phyloP scores from a whole-genome alignment of 805 yeast species.

The Tetrapisispora fleetii region DNA sequence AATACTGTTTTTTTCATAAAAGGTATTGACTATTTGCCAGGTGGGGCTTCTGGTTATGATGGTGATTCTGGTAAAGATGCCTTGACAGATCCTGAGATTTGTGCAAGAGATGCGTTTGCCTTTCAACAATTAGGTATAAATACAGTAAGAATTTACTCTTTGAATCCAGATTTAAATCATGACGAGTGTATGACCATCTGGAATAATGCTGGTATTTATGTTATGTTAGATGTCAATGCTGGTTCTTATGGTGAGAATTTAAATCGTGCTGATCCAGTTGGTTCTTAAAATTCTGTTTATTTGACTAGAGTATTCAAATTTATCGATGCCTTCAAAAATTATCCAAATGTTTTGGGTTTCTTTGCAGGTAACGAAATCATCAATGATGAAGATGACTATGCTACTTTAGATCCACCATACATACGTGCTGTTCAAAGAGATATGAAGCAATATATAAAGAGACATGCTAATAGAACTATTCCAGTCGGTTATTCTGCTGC shows the following conservation, averaged over 20 bases:
- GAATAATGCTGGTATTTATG: conserved; percentile 86
- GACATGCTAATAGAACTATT: conserved; percentile 60
- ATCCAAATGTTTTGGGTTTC: conserved; percentile 80
- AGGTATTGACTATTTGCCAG: conserved; percentile 90
- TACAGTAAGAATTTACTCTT: conserved; percentile 73
- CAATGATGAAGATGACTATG: conserved; percentile 58
- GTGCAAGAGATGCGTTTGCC: conserved; percentile 71
- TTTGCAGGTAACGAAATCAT: conserved; percentile 89
- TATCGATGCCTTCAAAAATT: conserved; percentile 73
- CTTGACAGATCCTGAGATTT: conserved; percentile 54
- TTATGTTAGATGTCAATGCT: conserved; percentile 74
- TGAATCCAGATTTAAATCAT: conserved; percentile 77
- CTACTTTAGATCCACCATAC: conserved; percentile 59
- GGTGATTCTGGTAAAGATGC: conserved; percentile 43
- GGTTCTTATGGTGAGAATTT: conserved; percentile 60
- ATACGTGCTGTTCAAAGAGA: conserved; percentile 90
- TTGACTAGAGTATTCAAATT: conserved; percentile 73
- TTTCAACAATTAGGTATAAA: conserved; percentile 77
- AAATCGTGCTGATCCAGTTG: conserved; percentile 58
- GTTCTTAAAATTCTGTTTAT: conserved; percentile 62
- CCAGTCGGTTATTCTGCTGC: conserved; percentile 98
- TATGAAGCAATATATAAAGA: conserved; percentile 68
- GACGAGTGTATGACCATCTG: conserved; percentile 87
- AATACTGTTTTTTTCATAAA: conserved; percentile 61
- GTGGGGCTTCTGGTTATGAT: conserved; percentile 62